These are phyloP conservation scores for Ambispora gerdemannii DNA, from an alignment of 192 early-diverging fungal genomes.

Conservation along the genomic window DNA sequence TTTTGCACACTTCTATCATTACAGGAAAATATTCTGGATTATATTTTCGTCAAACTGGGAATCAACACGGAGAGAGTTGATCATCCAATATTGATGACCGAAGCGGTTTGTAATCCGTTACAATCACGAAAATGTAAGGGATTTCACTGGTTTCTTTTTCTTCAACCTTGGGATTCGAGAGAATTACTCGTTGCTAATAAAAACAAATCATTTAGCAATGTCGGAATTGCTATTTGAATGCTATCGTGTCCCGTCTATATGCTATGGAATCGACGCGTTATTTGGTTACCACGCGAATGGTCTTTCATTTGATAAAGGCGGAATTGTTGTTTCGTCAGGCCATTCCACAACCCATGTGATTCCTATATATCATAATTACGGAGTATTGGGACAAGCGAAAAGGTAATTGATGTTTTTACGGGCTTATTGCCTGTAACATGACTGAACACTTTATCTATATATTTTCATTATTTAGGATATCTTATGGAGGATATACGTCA, in stretches of 20 bases:
- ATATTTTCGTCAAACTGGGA: slow-evolving; percentile 77
- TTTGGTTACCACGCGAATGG: slow-evolving; percentile 83
- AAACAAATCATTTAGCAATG: slow-evolving; percentile 52
- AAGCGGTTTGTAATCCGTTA: slow-evolving; percentile 72
- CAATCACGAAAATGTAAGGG: slow-evolving; percentile 69
- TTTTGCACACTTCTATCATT: slow-evolving; percentile 36
- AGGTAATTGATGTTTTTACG: slow-evolving; percentile 47
- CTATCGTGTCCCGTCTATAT: slow-evolving; percentile 71
- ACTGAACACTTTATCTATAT: background rate
- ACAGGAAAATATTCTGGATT: slow-evolving; percentile 82
- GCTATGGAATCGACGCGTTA: slow-evolving; percentile 83
- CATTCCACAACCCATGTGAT: slow-evolving; percentile 73
- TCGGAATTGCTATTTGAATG: slow-evolving; percentile 88
- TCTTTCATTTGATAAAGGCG: slow-evolving; percentile 53
- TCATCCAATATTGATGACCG: slow-evolving; percentile 88
- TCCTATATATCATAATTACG: slow-evolving; percentile 63
- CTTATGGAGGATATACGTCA: slow-evolving; percentile 73
- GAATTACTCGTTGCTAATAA: background rate
- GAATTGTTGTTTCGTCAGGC: slow-evolving; percentile 71
- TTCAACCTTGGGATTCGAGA: background rate
- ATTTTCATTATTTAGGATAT: slow-evolving; percentile 49
- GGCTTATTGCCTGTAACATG: no score
- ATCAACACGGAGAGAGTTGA: slow-evolving; percentile 65
- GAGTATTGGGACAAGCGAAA: slow-evolving; percentile 62
- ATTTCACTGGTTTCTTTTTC: background rate